These are phyloP conservation scores for Haberlea rhodopensis DNA, from an alignment of 257 asterid genomes.

Conservation along the genomic window DNA sequence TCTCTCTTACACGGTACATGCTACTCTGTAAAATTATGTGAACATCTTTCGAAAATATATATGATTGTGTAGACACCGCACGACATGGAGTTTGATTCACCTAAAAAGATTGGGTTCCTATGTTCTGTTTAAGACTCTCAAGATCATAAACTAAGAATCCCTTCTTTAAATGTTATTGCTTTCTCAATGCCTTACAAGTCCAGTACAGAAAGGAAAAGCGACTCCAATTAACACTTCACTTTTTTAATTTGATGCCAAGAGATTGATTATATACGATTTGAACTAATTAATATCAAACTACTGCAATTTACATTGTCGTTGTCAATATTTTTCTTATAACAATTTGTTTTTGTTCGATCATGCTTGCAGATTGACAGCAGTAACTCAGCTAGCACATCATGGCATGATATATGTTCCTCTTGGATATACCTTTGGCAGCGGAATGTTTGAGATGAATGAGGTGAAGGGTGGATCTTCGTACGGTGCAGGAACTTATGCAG, in stretches of 20 bases:
- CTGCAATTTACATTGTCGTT: background rate
- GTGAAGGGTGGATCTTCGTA: conserved; percentile 86
- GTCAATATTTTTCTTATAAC: background rate
- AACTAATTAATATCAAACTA: background rate
- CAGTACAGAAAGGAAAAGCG: background rate
- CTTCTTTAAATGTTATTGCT: background rate
- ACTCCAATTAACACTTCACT: background rate
- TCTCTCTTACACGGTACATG: background rate
- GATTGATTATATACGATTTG: background rate
- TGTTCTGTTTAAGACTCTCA: background rate
- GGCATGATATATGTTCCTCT: conserved; percentile 85
- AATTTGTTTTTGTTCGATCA: background rate
- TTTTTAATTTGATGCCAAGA: background rate
- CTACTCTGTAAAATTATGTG: background rate
- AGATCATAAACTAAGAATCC: background rate
- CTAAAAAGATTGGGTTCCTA: no score
- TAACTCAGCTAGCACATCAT: conserved; percentile 89
- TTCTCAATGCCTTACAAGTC: background rate
- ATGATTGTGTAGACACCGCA: background rate
- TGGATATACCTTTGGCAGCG: conserved; percentile 75
- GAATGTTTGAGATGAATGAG: conserved; percentile 79
- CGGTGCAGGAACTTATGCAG: conserved; percentile 87
- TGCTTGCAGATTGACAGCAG: conserved; percentile 63
- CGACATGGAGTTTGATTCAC: background rate
- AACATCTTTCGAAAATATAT: no score